Percentiles rank a stretch among this genome's conserved stretches.
Evolutionary conservation across 108 stramenopile species (phyloP).

Genomic region (Parmales sp.): DNA sequence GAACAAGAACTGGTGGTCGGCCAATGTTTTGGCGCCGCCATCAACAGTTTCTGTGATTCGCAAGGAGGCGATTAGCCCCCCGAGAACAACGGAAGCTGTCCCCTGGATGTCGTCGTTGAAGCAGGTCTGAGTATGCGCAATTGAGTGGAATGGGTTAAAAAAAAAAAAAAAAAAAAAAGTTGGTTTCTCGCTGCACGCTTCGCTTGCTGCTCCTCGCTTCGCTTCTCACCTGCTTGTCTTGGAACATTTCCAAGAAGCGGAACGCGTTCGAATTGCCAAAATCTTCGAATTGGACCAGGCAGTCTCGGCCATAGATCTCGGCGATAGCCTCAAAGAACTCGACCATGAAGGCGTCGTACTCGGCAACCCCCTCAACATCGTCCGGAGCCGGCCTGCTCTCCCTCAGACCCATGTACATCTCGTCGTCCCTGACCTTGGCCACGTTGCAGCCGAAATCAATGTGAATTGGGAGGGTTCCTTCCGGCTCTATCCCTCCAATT

Average conservation of each 20-base stretch:
- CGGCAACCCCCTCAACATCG: not conserved
- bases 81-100: constrained; percentile 25
- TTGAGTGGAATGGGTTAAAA: too few relatives aligned
- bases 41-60: not conserved
- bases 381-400: constrained; percentile 12
- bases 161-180: too few relatives aligned
- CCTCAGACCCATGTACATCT: constrained; percentile 50
- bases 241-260: constrained; percentile 45
- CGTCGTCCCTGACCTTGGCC: constrained; percentile 38
- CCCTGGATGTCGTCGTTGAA: constrained; percentile 76
- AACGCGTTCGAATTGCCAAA: constrained; percentile 58
- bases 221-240: constrained; percentile 15
- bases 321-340: constrained; percentile 59
- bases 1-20: constrained; percentile 34
- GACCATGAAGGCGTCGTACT: constrained; percentile 45
- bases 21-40: constrained; percentile 10
- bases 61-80: constrained; percentile 24
- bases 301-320: constrained; percentile 43
- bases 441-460: constrained; percentile 66
- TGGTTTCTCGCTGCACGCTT: too few relatives aligned
- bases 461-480: constrained; percentile 45
- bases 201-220: too few relatives aligned
- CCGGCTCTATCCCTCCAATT: constrained; percentile 53
- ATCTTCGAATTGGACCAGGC: constrained; percentile 65
- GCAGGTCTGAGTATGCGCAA: too few relatives aligned